A percentile compares a stretch with the other conserved stretches of the same genome.
phyloP scores from a whole-genome alignment of 805 yeast genomes.

The Pichia eremophila region DNA sequence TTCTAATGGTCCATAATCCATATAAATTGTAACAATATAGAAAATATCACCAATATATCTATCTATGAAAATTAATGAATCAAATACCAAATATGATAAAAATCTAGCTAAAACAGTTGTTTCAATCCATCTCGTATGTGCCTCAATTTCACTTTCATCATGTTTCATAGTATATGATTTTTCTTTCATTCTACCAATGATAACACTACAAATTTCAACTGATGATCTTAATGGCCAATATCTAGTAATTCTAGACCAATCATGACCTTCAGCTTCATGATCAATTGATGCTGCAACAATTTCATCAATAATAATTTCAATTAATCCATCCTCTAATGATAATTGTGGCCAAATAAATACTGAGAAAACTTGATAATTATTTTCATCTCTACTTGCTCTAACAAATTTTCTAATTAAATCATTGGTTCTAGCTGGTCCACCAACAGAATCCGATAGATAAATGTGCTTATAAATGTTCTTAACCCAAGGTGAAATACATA shows the following conservation, averaged over 20 bases:
- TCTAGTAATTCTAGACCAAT: conserved; percentile 54
- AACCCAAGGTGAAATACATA: conserved; percentile 66
- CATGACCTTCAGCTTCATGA: conserved; percentile 64
- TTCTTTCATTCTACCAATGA: conserved; percentile 46
- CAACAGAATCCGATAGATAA: conserved; percentile 41
- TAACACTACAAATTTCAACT: conserved; percentile 58
- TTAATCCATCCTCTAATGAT: conserved; percentile 50
- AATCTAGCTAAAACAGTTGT: conserved; percentile 58
- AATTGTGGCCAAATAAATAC: conserved; percentile 60
- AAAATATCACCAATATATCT: conserved; percentile 64
- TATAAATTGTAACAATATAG: conserved; percentile 53
- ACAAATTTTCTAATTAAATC: conserved; percentile 56
- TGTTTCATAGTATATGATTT: conserved; percentile 42
- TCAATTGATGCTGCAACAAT: conserved; percentile 66
- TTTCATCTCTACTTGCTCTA: conserved; percentile 42
- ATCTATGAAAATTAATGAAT: conserved; percentile 51
- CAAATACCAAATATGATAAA: conserved; percentile 59
- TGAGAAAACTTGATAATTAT: conserved; percentile 43
- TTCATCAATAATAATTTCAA: conserved; percentile 57
- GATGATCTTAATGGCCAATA: conserved; percentile 61
- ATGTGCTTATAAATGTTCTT: conserved; percentile 53
- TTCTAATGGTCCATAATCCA: conserved; percentile 42
- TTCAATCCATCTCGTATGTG: conserved; percentile 60
- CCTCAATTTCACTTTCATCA: conserved; percentile 35
- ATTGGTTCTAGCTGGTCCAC: conserved; percentile 53